Base-by-base conservation (phyloP, 805 yeast species). In the Naumovozyma castellii region DNA sequence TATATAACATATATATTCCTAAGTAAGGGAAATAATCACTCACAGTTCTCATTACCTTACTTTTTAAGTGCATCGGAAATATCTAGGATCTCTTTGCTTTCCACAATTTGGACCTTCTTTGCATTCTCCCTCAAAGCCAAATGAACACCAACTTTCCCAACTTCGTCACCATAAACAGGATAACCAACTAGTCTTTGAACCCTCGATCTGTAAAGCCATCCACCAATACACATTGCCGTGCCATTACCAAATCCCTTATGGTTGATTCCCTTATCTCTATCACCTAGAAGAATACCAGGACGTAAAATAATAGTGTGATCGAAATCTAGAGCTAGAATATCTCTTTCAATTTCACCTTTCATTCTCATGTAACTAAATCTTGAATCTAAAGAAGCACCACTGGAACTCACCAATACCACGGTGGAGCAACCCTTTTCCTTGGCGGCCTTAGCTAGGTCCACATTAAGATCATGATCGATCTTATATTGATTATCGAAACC, bases 341-440 rank as follows among this genome's bases (percentile, higher is more conserved):
- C 85, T 34, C 77, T 72, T 56, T 87, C 96, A 36, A 83, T 66
- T 38, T 78, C 73, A 20, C 94, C 95, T 57, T 87, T 87, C 60
- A 81, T 69, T 48, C 69, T 69, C 34, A 74, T 38, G 51, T 86
- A 87, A 3, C 79, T 71, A 32, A 84, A 66, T n/a, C 49, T 49
- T 0, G 94, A 82, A 28, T 53, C 48, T 0, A 72, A 50, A 42
- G 65, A 66, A 0, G 95, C 85, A n/a, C 86, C 86, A 0, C 53
- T 37, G 2, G 87, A 65, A 3, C 87, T 76, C 4, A 87, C 71
- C 12, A 87, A 56, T 3, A 87, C 78, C 46, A 74, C 76, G 1
- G 86, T 80, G 31, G 71, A 68, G 48, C 76, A 76, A 1, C 92
- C 92, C 2, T 73, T 71, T 3, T 66, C 75, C 54, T 75, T 80